phyloP scores from a whole-genome alignment of 208 protist genomes.

The Leptomonas seymouri region DNA sequence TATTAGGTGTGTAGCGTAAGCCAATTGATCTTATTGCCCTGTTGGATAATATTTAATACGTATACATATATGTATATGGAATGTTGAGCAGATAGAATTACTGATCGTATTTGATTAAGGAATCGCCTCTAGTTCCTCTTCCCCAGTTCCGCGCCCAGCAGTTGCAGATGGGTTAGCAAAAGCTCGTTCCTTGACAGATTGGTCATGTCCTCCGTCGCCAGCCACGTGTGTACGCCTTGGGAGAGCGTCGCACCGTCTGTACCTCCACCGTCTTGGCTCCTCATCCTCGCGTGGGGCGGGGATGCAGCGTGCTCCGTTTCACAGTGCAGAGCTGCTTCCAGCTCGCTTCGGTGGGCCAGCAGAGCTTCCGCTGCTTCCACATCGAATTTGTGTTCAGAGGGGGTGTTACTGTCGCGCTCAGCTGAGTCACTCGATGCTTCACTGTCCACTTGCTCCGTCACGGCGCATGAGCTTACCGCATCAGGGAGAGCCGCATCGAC shows the following conservation, averaged over 20 bases:
- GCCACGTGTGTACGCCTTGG: neutral
- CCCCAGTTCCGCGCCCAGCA: constrained; percentile 34
- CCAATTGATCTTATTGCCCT: too few species aligned
- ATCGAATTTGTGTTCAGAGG: neutral
- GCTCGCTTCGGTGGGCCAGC: constrained; percentile 17
- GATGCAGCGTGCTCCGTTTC: neutral
- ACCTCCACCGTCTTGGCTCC: too few species aligned
- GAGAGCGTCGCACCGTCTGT: neutral
- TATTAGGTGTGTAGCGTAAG: too few species aligned
- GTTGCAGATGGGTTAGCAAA: constrained; percentile 44
- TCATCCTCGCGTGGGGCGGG: too few species aligned
- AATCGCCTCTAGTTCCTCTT: neutral
- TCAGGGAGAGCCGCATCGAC: too few species aligned
- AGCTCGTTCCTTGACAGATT: constrained; percentile 39
- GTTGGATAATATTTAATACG: too few species aligned
- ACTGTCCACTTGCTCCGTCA: too few species aligned
- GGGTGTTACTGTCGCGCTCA: neutral
- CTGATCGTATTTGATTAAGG: too few species aligned
- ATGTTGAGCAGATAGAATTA: too few species aligned
- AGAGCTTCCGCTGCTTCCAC: neutral
- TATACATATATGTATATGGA: constrained; percentile 24
- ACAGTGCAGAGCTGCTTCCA: constrained; percentile 14
- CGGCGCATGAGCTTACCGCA: neutral
- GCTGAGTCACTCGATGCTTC: neutral
- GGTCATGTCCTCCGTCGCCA: constrained; percentile 27